These are phyloP conservation scores for Apiotrichum domesticum DNA, from an alignment of 1,284 basidiomycete species.

Conservation along the genomic window DNA sequence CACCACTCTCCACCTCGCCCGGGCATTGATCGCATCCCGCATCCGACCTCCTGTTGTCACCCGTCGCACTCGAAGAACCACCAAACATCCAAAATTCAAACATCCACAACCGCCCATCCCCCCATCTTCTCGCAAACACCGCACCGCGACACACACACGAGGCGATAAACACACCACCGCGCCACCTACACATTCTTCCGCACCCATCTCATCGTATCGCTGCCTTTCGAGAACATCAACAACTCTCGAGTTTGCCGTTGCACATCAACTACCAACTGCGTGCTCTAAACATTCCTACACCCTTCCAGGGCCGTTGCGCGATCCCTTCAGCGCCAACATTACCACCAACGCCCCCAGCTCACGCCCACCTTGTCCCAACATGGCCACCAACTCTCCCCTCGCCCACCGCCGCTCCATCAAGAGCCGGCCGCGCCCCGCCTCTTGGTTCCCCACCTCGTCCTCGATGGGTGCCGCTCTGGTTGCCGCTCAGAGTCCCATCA, in stretches of 20 bases:
- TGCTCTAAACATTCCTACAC: not conserved
- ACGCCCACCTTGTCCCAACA: not conserved
- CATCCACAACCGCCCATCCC: not conserved
- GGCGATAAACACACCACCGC: not conserved
- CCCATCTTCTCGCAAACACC: not conserved
- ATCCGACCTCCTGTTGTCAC: too few species aligned
- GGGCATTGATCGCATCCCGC: too few species aligned
- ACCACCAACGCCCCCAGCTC: not conserved
- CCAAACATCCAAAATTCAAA: not conserved
- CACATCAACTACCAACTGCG: not conserved
- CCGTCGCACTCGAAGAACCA: too few species aligned
- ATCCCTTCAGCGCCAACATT: slow-evolving; percentile 3
- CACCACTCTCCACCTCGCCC: too few species aligned
- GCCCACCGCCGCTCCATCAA: not conserved
- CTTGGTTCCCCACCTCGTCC: not conserved
- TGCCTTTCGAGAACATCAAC: too few species aligned
- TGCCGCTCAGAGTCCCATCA: not conserved
- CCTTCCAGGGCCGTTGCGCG: not conserved
- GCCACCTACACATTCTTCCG: not conserved
- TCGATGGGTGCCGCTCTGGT: not conserved
- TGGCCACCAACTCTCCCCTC: not conserved
- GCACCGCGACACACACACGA: too few species aligned
- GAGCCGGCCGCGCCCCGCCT: not conserved
- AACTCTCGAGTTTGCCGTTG: too few species aligned
- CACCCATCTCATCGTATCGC: too few species aligned